Percentiles rank a stretch among this genome's conserved stretches.
phyloP scores from a whole-genome alignment of 148 eudicot genomes.

The Spergularia bocconei region DNA sequence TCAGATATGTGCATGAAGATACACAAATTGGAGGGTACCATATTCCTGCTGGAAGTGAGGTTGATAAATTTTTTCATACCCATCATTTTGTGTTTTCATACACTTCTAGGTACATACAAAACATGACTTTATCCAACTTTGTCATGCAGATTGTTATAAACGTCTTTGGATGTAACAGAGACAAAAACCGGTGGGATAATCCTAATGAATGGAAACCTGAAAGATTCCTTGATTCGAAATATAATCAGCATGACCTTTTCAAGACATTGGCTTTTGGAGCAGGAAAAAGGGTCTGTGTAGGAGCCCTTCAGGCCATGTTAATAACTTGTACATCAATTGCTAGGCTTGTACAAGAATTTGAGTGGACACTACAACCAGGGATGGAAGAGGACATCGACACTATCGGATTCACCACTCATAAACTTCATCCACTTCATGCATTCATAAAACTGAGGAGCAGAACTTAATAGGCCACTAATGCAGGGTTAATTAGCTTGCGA shows the following conservation, averaged over 20 bases:
- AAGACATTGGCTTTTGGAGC: constrained; percentile 93
- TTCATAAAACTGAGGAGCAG: constrained; percentile 39
- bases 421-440: constrained; percentile 62
- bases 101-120: not conserved
- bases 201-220: constrained; percentile 86
- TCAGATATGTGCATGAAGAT: constrained; percentile 70
- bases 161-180: constrained; percentile 80
- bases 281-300: constrained; percentile 81
- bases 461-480: no score
- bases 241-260: constrained; percentile 49
- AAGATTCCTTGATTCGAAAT: constrained; percentile 49
- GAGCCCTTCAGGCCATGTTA: constrained; percentile 67
- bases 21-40: constrained; percentile 70
- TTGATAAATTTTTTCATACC: constrained; percentile 8
- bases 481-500: no score
- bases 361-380: constrained; percentile 56
- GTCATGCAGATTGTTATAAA: constrained; percentile 63
- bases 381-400: constrained; percentile 69
- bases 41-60: constrained; percentile 86
- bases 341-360: constrained; percentile 73
- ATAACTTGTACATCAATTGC: constrained; percentile 58
- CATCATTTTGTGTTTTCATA: no score
- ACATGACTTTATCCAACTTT: not conserved
- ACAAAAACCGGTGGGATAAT: constrained; percentile 64
- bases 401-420: constrained; percentile 59